phyloP scores from a whole-genome alignment of 306 rosid species.

The Corylus heterophylla region DNA sequence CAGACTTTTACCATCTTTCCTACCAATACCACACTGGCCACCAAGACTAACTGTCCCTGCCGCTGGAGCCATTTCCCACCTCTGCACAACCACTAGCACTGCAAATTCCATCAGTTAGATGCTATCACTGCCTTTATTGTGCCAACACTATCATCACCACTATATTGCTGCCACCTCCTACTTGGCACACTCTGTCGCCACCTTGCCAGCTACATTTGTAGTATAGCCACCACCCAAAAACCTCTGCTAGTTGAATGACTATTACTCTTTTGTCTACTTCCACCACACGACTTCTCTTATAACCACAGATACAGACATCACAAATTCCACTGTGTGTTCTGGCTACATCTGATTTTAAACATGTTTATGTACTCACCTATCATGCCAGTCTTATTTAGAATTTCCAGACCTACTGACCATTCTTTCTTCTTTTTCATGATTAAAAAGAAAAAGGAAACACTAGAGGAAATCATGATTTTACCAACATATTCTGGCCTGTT shows the following conservation, averaged over 20 bases:
- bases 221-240: not conserved
- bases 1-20: not conserved
- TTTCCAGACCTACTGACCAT: not conserved
- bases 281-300: not conserved
- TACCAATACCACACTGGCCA: not conserved
- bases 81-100: not conserved
- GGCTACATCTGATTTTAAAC: not conserved
- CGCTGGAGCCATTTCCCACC: not conserved
- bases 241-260: not conserved
- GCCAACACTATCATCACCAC: not conserved
- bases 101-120: not conserved
- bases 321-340: not conserved
- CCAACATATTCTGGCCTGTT: conserved; percentile 3
- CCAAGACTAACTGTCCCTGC: not conserved
- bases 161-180: not conserved
- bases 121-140: not conserved
- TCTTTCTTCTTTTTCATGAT: too few species aligned
- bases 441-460: not conserved
- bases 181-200: not conserved
- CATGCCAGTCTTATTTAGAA: not conserved
- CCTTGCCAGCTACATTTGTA: not conserved
- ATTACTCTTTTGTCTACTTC: not conserved
- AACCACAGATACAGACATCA: not conserved
- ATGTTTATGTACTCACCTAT: not conserved
- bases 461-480: not conserved